Conservation (phyloP, 164 flowering plant genomes). For the Dillenia turbinata region DNA sequence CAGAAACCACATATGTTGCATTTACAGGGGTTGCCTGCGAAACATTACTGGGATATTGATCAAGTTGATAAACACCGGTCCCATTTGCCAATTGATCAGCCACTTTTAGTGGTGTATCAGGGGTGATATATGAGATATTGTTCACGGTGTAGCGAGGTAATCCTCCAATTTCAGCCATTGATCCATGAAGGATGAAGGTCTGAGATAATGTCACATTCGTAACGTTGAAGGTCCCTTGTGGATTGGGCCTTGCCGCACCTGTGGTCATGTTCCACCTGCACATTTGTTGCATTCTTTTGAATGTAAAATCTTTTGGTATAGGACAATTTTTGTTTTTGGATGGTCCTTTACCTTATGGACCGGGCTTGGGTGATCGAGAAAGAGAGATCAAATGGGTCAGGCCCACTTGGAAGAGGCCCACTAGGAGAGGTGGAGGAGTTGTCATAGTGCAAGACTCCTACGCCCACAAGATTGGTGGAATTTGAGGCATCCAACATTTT, state of each 20-base stretch:
- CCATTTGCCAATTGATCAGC: slow-evolving; percentile 49
- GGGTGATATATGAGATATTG: slow-evolving; percentile 43
- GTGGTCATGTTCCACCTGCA: slow-evolving; percentile 58
- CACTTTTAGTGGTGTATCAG: slow-evolving; percentile 53
- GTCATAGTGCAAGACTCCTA: slow-evolving; percentile 42
- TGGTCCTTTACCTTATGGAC: slow-evolving; percentile 44
- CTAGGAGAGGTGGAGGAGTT: slow-evolving; percentile 21
- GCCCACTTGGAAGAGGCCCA: slow-evolving; percentile 40
- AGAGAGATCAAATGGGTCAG: slow-evolving; percentile 40
- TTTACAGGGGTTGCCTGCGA: slow-evolving; percentile 16
- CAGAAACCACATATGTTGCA: slow-evolving; percentile 44
- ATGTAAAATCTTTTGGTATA: no score
- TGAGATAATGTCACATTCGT: slow-evolving; percentile 39
- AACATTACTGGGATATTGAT: slow-evolving; percentile 30
- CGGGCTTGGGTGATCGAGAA: slow-evolving; percentile 61
- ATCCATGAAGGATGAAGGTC: slow-evolving; percentile 43
- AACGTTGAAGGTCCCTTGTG: slow-evolving; percentile 67
- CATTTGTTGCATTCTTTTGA: not conserved
- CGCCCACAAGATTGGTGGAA: slow-evolving; percentile 14
- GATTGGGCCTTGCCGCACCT: slow-evolving; percentile 83
- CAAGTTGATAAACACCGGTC: slow-evolving; percentile 45
- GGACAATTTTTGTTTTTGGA: no score
- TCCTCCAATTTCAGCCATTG: slow-evolving; percentile 17
- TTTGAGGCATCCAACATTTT: slow-evolving; percentile 20
- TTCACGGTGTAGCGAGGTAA: slow-evolving; percentile 31